Evolutionary conservation across 1,139 yeast genomes (phyloP), one percentile per base, ranked within the genome.

Genomic region (Eremothecium coryli): DNA sequence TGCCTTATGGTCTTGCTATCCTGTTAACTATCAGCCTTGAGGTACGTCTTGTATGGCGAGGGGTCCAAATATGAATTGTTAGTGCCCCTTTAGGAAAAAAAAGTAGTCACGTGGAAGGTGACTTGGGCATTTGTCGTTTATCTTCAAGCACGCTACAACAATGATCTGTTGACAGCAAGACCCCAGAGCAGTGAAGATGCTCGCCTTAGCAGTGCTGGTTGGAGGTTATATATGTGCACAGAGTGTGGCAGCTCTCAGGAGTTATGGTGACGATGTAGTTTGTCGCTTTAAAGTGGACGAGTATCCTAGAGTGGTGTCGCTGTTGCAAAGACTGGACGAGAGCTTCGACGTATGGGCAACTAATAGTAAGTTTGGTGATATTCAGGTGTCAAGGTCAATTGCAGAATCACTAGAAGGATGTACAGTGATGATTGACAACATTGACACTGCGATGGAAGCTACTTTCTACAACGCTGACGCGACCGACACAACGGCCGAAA

Each of bases 391-490:
- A 3, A 41, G 43, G 12, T 41, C 42, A 3, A 44, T 56, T 7
- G 48, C 53, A 11, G 43, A 32, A 9, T 33, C 28, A 1, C 24
- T 37, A 5, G 46, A 42, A 26, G 49, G 38, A 1, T 49, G 44
- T 37, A 44, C 54, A 7, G 43, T 64, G 3, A 56, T 78, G n/a
- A 67, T 80, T 27, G 62, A 61, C 0, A 82, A 80, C 49, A 60
- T 80, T 39, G 64, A 80, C 1, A 76, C 71, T 45, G 59, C 65
- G 1, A 64, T 79, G 1, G 68, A 22, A 13, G n/a, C n/a, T n/a
- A n/a, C n/a, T n/a, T n/a, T n/a, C n/a, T n/a, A n/a, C n/a, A n/a
- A n/a, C n/a, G 24, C 4, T 11, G 13, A 53, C 41, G 81, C 76
- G 42, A 66, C 80, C 0, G 74, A 60, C 41, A 79, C 82, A 4